Conservation (phyloP, 306 rosid species). For the Acacia crassicarpa region DNA sequence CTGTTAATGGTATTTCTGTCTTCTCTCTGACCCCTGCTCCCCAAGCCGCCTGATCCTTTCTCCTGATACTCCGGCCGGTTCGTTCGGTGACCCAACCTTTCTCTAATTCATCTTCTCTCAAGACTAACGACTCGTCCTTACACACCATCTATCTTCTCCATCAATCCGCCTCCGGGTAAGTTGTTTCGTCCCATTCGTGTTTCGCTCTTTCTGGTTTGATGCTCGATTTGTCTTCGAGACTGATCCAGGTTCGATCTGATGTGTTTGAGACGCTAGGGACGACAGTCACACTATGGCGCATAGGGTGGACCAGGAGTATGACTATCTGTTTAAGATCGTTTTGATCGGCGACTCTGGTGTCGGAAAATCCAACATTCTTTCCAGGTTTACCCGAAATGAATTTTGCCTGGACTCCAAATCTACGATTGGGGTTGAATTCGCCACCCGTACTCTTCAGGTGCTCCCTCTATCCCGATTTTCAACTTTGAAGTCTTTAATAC, state of each 20-base stretch:
- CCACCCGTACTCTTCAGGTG: conserved; percentile 96
- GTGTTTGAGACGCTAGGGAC: conserved; percentile 54
- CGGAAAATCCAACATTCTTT: conserved; percentile 95
- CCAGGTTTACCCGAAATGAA: conserved; percentile 96
- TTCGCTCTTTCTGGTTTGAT: not conserved
- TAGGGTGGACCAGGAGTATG: conserved; percentile 96
- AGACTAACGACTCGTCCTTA: not conserved
- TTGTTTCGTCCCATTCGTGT: conserved; percentile 30
- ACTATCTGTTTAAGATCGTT: conserved; percentile 94
- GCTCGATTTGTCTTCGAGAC: not conserved
- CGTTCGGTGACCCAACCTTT: conserved; percentile 26
- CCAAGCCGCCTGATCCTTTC: not conserved
- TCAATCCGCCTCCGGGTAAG: conserved; percentile 52
- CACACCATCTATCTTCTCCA: conserved; percentile 23
- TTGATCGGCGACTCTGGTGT: conserved; percentile 98
- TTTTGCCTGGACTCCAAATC: conserved; percentile 97
- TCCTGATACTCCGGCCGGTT: conserved; percentile 20
- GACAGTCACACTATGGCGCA: conserved; percentile 72
- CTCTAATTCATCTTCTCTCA: not conserved
- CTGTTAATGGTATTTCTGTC: conserved; percentile 45
- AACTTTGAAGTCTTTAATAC: conserved; percentile 1
- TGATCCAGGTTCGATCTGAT: conserved; percentile 33
- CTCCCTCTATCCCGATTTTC: not conserved
- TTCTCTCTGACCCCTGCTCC: not conserved
- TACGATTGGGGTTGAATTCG: conserved; percentile 96